These are phyloP conservation scores for Solanum commersonii DNA, from an alignment of 257 asterid genomes.

Conservation along the genomic window DNA sequence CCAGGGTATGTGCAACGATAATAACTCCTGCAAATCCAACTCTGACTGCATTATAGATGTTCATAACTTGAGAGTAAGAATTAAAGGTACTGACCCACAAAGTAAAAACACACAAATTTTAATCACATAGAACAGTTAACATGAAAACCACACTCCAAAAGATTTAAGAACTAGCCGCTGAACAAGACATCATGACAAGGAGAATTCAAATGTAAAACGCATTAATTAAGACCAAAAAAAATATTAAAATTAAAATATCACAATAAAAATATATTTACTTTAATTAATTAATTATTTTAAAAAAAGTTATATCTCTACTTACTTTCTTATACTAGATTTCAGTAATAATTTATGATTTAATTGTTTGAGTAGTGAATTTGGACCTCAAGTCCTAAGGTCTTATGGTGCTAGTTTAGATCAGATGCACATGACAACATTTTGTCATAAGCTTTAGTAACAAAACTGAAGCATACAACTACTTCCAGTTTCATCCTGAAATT, in stretches of 20 bases:
- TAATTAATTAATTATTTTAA: no score
- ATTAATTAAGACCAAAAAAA: no score
- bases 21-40: constrained; percentile 57
- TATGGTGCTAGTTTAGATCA: neutral
- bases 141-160: neutral
- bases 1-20: constrained; percentile 85
- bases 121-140: neutral
- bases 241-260: no score
- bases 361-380: no score
- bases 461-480: neutral
- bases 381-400: neutral
- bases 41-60: neutral
- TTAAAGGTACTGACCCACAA: neutral
- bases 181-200: neutral
- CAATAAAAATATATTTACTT: no score
- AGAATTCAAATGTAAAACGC: no score
- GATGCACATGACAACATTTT: neutral
- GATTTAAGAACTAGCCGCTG: neutral
- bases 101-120: neutral
- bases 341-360: no score
- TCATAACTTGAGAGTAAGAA: neutral
- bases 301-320: no score
- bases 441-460: neutral
- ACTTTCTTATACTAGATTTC: no score
- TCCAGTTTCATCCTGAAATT: neutral